phyloP scores from a whole-genome alignment of 192 early-diverging fungal species.

The Podila verticillata region DNA sequence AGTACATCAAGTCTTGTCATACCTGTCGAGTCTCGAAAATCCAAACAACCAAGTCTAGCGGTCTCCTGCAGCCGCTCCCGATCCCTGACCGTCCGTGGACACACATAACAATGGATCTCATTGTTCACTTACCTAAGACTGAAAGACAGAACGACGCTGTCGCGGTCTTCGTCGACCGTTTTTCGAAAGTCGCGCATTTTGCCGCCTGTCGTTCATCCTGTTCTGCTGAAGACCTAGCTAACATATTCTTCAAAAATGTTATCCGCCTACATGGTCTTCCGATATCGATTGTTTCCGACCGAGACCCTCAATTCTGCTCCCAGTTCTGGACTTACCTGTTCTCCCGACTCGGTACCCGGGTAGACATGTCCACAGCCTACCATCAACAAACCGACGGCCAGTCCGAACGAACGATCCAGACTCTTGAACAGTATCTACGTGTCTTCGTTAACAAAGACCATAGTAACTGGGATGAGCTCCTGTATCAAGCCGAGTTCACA shows the following conservation, averaged over 20 bases:
- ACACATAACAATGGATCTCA: slow-evolving; percentile 57
- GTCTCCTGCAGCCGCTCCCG: slow-evolving; percentile 8
- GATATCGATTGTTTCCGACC: slow-evolving; percentile 53
- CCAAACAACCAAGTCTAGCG: slow-evolving; percentile 1
- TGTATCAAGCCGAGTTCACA: slow-evolving; percentile 53
- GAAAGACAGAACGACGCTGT: slow-evolving; percentile 47
- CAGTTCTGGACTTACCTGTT: slow-evolving; percentile 49
- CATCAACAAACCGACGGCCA: slow-evolving; percentile 59
- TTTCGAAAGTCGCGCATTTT: slow-evolving; percentile 49
- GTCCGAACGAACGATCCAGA: slow-evolving; percentile 48
- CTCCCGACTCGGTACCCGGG: slow-evolving; percentile 22
- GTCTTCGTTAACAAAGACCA: slow-evolving; percentile 32
- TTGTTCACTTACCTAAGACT: slow-evolving; percentile 25
- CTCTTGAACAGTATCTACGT: slow-evolving; percentile 47
- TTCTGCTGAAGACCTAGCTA: slow-evolving; percentile 16
- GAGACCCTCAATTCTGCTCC: slow-evolving; percentile 53
- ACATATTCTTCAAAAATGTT: slow-evolving; percentile 24
- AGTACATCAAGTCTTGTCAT: slow-evolving; percentile 23
- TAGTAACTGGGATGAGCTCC: slow-evolving; percentile 55
- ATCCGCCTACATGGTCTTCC: slow-evolving; percentile 43
- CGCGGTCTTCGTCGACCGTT: slow-evolving; percentile 52
- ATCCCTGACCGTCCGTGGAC: slow-evolving; percentile 28
- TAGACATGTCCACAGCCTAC: slow-evolving; percentile 46
- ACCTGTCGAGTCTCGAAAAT: not conserved
- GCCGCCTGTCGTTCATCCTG: slow-evolving; percentile 14